Base-by-base conservation (phyloP, 257 asterid species). In the Thymus mandschuricus region DNA sequence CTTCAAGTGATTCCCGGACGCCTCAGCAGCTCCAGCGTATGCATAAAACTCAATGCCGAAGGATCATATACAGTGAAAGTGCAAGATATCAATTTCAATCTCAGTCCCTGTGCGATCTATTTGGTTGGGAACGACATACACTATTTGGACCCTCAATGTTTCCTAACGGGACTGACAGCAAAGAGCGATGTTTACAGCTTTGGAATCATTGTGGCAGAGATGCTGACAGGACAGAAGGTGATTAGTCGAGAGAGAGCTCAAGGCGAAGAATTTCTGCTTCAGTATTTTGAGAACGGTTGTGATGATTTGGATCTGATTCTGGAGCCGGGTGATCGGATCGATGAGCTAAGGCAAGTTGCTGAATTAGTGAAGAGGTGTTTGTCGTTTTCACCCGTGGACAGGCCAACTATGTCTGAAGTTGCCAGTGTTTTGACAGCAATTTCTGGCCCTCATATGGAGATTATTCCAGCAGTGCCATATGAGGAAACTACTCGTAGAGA, bases 111-210 rank as follows among this genome's bases (percentile, higher is more conserved):
- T 5, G 58, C 9, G 9, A 35, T 54, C 43, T 6, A 4, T 31
- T 30, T 31, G 21, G 3, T 30, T 31, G 5, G 31, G 44, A 5
- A 59, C 11, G 21, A 5, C 3, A 70, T 63, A 1, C 6, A 6
- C 59, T 60, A 49, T 41, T 13, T 75, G 56, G 81, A 80, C 56
- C 76, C 78, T 3, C 66, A 75, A 30, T 61, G 11, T 44, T 15
- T 61, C 7, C 2, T 8, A 51, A 27, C 0, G 71, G 6, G n/a
- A 38, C 10, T 48, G 28, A 75, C 76, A 3, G 67, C n/a, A 46
- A 73, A 73, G 66, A 73, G 72, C 0, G 81, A 76, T 29, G 77
- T 80, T 10, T 76, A 76, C 10, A 60, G 77, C 66, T 76, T 72
- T 8, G 81, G 81, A 15, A 41, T 76, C 6, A 54, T 76, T 10